Evolutionary conservation across 352 stramenopile species (phyloP), one percentile per base, ranked within the genome.

Genomic region (Phytophthora capsici): DNA sequence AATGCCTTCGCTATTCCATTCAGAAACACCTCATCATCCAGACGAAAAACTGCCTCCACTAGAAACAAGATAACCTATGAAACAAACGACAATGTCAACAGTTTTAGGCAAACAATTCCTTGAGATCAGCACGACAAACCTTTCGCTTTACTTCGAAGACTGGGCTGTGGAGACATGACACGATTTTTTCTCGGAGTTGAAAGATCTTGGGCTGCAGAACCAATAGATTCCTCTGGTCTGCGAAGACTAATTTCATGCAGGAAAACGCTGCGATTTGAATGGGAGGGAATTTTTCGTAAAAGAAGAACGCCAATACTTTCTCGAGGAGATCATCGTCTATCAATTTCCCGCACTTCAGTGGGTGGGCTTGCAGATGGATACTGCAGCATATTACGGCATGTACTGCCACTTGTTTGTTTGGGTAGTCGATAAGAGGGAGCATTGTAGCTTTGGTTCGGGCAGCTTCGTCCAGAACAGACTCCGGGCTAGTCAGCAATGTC

Each of bases 61-160:
- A 71, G 20, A n/a, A 71, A 71, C 40, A 71, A 38, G 17, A 66
- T 61, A 14, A 23, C 6, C 36, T 41, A 19, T 19, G 12, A 9
- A 17, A 41, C 36, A 20, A 34, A 34, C 2, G 36, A 41, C 13
- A 20, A 41, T 41, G n/a, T 20, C 13, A 19, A 41, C 7, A 41
- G n/a, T 19, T n/a, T 41, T 41, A 41, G 9, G 16, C 16, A 14
- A 41, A 41, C 36, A 41, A 14, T 3, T 8, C 14, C 13, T 41
- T 12, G 4, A 20, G 36, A 41, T 8, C 14, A 20, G n/a, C 9
- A 41, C 12, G 14, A 16, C 6, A 55, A 28, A 71, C 63, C 63
- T 66, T 71, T 55, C 48, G 37, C 28, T 71, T 71, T n/a, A 71
- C 55, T 51, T 66, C 47, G 50, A 71, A 71, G 13, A 61, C n/a